Base-by-base conservation (phyloP, 1,284 basidiomycete genomes). In the Ceratobasidium sp. region DNA sequence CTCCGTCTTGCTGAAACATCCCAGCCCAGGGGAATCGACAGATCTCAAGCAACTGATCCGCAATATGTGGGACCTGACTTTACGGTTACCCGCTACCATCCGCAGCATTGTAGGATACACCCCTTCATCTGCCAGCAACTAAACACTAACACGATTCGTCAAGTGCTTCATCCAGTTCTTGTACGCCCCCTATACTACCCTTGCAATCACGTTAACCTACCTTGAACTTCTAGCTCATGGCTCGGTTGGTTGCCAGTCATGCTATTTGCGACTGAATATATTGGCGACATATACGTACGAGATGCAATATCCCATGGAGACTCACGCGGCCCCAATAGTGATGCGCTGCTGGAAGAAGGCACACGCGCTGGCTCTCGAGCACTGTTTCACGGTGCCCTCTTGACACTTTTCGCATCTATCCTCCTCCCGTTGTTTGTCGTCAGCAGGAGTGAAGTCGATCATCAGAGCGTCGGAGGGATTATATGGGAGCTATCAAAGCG, bases 201-300 rank as follows among this genome's bases (percentile, higher is more conserved):
- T 37, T 56, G 41, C 48, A 56, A 11, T 59, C 4, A 22, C 56
- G 43, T 54, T 54, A 34, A 48, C 74, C 49, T 29, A 56, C 34
- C 7, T 63, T 56, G 46, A 39, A 51, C 19, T 48, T 64, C 29
- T 34, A 69, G 49, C 29, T 75, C 90, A 2, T 93, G 88, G 87
- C 84, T 94, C 75, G 92, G 88, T 3, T 96, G 94, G 94, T 95
- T 95, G 78, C 95, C 94, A 0, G 84, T 95, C 43, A 84, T 96
- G 2, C 96, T 96, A 83, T 96, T 95, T 84, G 91, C 90, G 0
- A 91, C 91, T 0, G 84, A 93, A 19, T 98, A 95, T 83, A 88
- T 97, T 65, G 92, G 92, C 16, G 95, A 96, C 79, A 86, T 96
- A 16, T 89, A 96, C 85, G 92, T 90, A 77, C 83, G 83, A 7